These are phyloP conservation scores for Chaetomidium leptoderma DNA, from an alignment of 495 filamentous ascomycete genomes.

Conservation along the genomic window DNA sequence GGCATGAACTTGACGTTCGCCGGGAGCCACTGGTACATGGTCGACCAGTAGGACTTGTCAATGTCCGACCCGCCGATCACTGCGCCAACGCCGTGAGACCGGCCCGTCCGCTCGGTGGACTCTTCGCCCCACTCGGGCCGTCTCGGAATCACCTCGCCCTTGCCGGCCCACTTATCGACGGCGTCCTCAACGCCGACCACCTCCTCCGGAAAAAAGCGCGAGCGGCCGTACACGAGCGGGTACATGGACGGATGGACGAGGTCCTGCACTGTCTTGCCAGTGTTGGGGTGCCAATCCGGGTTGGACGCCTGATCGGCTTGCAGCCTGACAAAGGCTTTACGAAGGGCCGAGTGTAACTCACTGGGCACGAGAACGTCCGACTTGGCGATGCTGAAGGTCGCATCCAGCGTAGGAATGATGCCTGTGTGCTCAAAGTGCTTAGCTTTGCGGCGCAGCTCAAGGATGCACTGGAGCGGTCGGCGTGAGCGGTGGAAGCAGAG, in stretches of 20 bases:
- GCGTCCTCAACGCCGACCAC: conserved; percentile 32
- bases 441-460: conserved; percentile 7
- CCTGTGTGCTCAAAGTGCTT: conserved; percentile 31
- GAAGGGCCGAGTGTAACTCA: conserved; percentile 19
- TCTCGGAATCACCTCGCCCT: conserved; percentile 30
- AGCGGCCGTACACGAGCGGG: conserved; percentile 48
- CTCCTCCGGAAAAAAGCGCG: conserved; percentile 21
- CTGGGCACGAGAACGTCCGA: conserved; percentile 26
- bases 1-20: conserved; percentile 47
- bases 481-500: not conserved
- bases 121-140: not conserved
- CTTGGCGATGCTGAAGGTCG: conserved; percentile 24
- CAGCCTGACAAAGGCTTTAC: conserved; percentile 29
- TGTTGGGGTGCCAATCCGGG: conserved; percentile 58
- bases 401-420: conserved; percentile 32
- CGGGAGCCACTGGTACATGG: conserved; percentile 58
- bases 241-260: conserved; percentile 61
- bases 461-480: conserved; percentile 3
- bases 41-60: conserved; percentile 40
- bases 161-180: conserved; percentile 30
- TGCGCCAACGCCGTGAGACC: not conserved
- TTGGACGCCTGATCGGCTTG: conserved; percentile 41
- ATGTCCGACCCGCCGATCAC: conserved; percentile 5
- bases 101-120: not conserved
- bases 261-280: conserved; percentile 53